Conservation (phyloP, 306 rosid genomes). For the Gastrolobium bilobum region DNA sequence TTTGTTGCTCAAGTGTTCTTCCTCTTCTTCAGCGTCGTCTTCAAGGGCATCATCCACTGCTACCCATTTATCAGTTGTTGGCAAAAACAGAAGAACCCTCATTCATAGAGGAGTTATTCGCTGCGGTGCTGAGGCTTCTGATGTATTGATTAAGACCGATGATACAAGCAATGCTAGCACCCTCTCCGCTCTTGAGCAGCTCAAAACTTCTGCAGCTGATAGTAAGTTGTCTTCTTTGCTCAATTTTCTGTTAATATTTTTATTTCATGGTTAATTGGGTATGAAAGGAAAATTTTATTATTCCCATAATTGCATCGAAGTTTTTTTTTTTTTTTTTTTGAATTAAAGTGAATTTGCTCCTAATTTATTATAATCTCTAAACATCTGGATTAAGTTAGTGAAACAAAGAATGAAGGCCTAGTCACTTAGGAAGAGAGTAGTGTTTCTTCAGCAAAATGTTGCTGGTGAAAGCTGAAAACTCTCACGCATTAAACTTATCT, state of each 20-base stretch:
- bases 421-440: background rate
- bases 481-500: background rate
- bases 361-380: background rate
- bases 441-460: background rate
- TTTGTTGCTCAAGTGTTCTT: slow-evolving; percentile 54
- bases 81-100: slow-evolving; percentile 44
- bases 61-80: slow-evolving; percentile 47
- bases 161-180: slow-evolving; percentile 38
- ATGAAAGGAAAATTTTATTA: background rate
- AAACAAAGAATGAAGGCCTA: no score
- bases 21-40: slow-evolving; percentile 52
- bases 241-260: slow-evolving; percentile 26
- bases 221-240: slow-evolving; percentile 54
- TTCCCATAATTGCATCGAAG: background rate
- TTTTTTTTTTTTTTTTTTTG: background rate
- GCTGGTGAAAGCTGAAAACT: background rate
- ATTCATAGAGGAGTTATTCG: slow-evolving; percentile 70
- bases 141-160: slow-evolving; percentile 48
- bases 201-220: slow-evolving; percentile 88
- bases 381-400: background rate
- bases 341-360: background rate
- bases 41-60: slow-evolving; percentile 43
- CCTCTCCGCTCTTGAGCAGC: slow-evolving; percentile 89
- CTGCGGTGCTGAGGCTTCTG: slow-evolving; percentile 70
- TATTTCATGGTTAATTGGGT: background rate